Conservation (phyloP, 2,329 filamentous ascomycete genomes). For the Paecilomyces sp. region DNA sequence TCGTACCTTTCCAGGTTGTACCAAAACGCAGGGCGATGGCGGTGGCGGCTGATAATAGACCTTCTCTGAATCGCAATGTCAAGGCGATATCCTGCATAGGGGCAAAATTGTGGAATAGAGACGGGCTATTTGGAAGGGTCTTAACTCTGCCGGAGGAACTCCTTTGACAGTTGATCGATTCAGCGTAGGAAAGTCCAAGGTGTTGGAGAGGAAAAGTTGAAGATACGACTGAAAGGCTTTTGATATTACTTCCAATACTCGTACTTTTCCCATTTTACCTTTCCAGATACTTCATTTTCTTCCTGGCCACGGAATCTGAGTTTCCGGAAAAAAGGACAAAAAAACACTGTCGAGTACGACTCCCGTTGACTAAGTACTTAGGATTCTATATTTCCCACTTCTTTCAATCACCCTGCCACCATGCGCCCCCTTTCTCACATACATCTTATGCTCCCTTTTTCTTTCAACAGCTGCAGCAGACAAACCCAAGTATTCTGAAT, state of each 20-base stretch:
- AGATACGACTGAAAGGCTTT: slow-evolving; percentile 2
- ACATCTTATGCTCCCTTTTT: slow-evolving; percentile 9
- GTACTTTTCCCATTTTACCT: background rate
- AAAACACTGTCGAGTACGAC: slow-evolving; percentile 1
- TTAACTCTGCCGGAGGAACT: slow-evolving; percentile 12
- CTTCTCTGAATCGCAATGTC: slow-evolving; percentile 33
- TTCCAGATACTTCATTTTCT: background rate
- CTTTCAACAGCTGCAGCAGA: slow-evolving; percentile 1
- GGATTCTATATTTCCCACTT: slow-evolving; percentile 2
- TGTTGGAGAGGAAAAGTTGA: slow-evolving; percentile 2
- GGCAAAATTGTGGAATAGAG: slow-evolving; percentile 33
- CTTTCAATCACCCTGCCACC: slow-evolving; percentile 9
- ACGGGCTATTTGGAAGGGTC: slow-evolving; percentile 21
- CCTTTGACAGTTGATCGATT: slow-evolving; percentile 11
- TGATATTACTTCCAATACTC: background rate
- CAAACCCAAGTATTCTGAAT: background rate
- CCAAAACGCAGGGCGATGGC: slow-evolving; percentile 33
- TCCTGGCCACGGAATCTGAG: background rate
- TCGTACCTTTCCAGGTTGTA: slow-evolving; percentile 34
- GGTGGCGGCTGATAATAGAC: slow-evolving; percentile 26
- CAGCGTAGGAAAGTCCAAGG: slow-evolving; percentile 6
- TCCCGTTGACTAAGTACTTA: slow-evolving; percentile 6
- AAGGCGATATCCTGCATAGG: slow-evolving; percentile 34
- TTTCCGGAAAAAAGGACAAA: background rate
- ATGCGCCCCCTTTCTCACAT: slow-evolving; percentile 5